phyloP scores from a whole-genome alignment of 139 green algal species.

The Auxenochlorella pyrenoidosa region DNA sequence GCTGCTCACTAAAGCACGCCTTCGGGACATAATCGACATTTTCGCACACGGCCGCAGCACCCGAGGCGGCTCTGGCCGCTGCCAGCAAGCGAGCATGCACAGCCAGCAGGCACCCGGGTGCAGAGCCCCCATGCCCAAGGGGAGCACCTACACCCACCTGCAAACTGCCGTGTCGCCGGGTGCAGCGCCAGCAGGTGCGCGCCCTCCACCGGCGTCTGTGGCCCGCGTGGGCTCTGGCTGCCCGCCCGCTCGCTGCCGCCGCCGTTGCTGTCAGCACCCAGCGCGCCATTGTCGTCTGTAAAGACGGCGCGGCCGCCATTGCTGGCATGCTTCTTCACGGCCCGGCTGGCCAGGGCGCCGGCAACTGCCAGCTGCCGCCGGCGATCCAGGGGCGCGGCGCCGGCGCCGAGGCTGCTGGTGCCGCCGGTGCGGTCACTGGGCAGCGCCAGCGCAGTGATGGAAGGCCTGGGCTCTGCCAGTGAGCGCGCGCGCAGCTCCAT shows the following conservation, averaged over 20 bases:
- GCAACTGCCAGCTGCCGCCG: background rate
- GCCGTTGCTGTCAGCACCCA: background rate
- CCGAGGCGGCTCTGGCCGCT: too few relatives aligned
- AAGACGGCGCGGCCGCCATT: background rate
- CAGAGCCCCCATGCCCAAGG: too few relatives aligned
- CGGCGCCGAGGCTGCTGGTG: background rate
- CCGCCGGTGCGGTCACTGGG: background rate
- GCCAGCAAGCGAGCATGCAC: too few relatives aligned
- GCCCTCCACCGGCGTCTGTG: slow-evolving; percentile 21
- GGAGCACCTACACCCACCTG: too few relatives aligned
- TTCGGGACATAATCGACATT: too few relatives aligned
- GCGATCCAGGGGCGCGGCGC: background rate
- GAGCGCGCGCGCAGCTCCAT: too few relatives aligned
- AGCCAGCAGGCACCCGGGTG: too few relatives aligned
- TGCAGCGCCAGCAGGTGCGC: background rate
- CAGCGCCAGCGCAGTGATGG: background rate
- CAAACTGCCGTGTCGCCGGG: background rate
- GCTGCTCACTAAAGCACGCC: too few relatives aligned
- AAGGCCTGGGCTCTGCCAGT: too few relatives aligned
- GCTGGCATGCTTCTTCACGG: background rate
- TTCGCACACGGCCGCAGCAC: too few relatives aligned
- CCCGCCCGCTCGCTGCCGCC: background rate
- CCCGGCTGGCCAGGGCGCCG: background rate
- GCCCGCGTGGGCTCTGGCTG: slow-evolving; percentile 12
- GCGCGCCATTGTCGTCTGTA: too few relatives aligned